Base-by-base conservation (phyloP, 345 rosid species). In the Citrus unshiu region DNA sequence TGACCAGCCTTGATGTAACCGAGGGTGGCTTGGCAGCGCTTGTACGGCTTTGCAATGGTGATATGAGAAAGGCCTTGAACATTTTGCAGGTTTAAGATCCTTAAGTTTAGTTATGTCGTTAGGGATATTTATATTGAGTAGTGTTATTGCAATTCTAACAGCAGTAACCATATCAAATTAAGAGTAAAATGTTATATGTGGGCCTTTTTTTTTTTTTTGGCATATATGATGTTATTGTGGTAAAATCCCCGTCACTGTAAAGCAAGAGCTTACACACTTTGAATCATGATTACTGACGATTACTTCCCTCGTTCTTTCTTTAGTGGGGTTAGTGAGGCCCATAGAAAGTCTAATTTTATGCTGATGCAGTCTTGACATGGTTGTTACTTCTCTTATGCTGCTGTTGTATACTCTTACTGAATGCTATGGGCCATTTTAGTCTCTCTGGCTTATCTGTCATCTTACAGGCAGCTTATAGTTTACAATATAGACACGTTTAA, bases 11-110 rank as follows among this genome's bases (percentile, higher is more conserved):
- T 81, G 93, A 91, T 81, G 98, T 91, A 70, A 68, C 92, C 27
- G 92, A 91, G 73, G 77, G 81, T 85, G 99, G 98, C 80, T 83
- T 94, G 75, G 89, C 87, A 32, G 99, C 98, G 76, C 88, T 92
- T 79, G 95, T 92, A 80, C 88, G 92, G 54, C 93, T 96, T 74
- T 87, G 98, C 91, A 96, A 87, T 78, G 99, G 99, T 59, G 99
- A 96, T 89, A 96, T 94, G 99, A 90, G 99, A 85, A 96, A 93
- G 90, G 97, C 99, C 70, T 82, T 94, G 90, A 96, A 96, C 88
- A 92, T 96, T 69, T 81, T 96, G 81, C 99, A 96, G 98, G 99
- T 96, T 82, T 59, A 80, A 70, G 56, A 64, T 81, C 57, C 6
- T 37, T 54, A 46, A 34, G 58, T 81, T 39, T 37, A 34, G 24